Conservation (phyloP, 2,329 filamentous ascomycete genomes). For the Trichophyton rubrum region DNA sequence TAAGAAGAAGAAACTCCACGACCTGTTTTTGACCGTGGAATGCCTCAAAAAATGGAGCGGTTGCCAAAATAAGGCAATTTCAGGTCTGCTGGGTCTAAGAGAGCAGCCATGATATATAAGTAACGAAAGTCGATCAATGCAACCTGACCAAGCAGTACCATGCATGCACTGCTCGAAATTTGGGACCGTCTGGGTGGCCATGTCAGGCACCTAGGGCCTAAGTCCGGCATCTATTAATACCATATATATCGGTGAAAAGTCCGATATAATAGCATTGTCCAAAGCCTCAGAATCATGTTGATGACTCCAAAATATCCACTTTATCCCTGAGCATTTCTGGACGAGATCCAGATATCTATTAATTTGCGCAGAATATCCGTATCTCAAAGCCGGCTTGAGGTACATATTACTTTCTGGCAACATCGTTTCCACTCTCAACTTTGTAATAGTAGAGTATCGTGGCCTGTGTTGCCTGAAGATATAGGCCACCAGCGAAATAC, state of each 20-base stretch:
- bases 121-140: constrained; percentile 3
- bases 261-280: neutral
- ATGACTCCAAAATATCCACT: neutral
- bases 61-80: neutral
- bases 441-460: neutral
- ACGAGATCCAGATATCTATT: neutral
- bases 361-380: neutral
- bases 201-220: neutral
- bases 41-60: constrained; percentile 4
- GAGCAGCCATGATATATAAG: neutral
- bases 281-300: neutral
- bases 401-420: neutral
- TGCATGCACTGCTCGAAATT: constrained; percentile 2
- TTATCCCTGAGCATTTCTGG: constrained; percentile 1
- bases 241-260: neutral
- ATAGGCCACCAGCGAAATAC: constrained; percentile 3
- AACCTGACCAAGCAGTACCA: neutral
- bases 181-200: too few species aligned
- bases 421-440: neutral
- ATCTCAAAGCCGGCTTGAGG: neutral
- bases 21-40: constrained; percentile 3
- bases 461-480: neutral
- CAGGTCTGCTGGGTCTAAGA: neutral
- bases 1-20: constrained; percentile 2
- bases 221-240: neutral